Percentiles rank a stretch among this genome's conserved stretches.
Conservation (phyloP, 306 rosid species). For the Vigna unguiculata region DNA sequence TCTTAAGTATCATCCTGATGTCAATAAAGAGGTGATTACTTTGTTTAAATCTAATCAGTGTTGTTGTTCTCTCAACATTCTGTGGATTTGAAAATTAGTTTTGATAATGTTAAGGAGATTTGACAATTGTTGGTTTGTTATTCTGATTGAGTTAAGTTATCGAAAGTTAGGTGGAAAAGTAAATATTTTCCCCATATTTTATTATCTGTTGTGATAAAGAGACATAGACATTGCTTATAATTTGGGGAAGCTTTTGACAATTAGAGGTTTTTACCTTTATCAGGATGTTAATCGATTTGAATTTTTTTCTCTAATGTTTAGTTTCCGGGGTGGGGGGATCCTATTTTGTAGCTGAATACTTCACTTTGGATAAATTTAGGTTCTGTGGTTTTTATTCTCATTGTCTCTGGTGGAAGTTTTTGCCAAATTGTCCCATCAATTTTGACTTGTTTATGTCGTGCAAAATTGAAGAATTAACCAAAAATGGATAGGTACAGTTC, state of each 20-base stretch:
- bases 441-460: not conserved
- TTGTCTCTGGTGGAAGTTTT: not conserved
- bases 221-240: not conserved
- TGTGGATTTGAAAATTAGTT: not conserved
- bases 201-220: conserved; percentile 1
- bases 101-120: conserved; percentile 20
- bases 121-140: not conserved
- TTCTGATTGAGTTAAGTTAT: not conserved
- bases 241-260: not conserved
- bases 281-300: not conserved
- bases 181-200: not conserved
- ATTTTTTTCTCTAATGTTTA: not conserved
- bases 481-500: no score
- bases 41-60: not conserved
- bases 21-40: conserved; percentile 79
- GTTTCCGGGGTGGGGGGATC: not conserved
- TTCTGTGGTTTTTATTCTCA: no score
- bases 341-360: not conserved
- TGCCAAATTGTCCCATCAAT: not conserved
- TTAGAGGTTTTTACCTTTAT: conserved; percentile 30
- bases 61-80: not conserved
- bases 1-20: conserved; percentile 96
- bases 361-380: not conserved
- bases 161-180: not conserved
- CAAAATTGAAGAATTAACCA: not conserved